Conservation (phyloP, 208 protist genomes). For the Trichomonas vaginalis region DNA sequence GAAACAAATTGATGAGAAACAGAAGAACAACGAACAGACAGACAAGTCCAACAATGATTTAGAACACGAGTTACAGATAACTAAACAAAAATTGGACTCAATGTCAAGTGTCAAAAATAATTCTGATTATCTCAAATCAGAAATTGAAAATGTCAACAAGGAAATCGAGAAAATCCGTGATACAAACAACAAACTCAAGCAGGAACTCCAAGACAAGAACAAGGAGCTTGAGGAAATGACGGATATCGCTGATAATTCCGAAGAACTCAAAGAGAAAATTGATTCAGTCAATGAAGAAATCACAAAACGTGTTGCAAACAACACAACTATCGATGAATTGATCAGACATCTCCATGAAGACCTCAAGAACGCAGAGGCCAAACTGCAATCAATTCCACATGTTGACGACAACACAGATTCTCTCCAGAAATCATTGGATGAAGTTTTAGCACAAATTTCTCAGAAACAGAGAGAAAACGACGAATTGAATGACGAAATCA, state of each 20-base stretch:
- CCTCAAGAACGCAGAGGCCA: not conserved
- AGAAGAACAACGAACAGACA: not conserved
- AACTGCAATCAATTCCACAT: not conserved
- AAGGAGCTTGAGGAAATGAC: not conserved
- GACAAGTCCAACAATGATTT: not conserved
- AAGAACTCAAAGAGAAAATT: not conserved
- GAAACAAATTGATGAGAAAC: not conserved
- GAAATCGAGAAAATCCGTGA: not conserved
- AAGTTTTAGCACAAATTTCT: not conserved
- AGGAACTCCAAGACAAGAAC: not conserved
- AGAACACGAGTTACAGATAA: not conserved
- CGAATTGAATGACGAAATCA: not conserved
- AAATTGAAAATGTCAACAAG: not conserved
- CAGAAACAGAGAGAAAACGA: not conserved
- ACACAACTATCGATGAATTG: not conserved
- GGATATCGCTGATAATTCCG: not conserved
- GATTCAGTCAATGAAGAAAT: not conserved
- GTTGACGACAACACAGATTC: not conserved
- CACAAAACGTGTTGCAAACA: not conserved
- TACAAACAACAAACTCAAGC: not conserved
- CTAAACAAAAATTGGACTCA: not conserved
- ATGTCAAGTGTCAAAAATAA: not conserved
- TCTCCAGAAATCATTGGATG: not conserved
- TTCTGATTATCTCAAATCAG: not conserved
- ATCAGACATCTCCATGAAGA: not conserved